A percentile compares a stretch with the other conserved stretches of the same genome.
Conservation (phyloP, 306 rosid genomes). For the Cicer pinnatifidum region DNA sequence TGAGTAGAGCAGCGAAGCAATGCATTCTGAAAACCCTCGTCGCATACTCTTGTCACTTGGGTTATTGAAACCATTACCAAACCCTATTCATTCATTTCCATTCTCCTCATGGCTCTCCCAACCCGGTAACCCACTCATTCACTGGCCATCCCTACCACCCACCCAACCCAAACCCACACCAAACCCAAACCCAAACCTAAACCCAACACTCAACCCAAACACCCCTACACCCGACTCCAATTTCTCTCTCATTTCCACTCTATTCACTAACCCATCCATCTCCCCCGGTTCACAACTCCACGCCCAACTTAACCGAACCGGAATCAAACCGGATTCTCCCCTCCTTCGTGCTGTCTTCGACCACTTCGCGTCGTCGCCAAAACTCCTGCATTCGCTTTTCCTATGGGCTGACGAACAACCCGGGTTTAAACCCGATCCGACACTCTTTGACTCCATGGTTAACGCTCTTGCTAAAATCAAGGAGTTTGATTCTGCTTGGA, state of each 20-base stretch:
- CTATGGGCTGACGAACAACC: conserved; percentile 74
- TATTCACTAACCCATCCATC: conserved; percentile 56
- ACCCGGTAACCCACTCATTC: conserved; percentile 64
- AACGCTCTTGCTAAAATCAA: conserved; percentile 63
- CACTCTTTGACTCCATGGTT: conserved; percentile 61
- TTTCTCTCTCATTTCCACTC: conserved; percentile 51
- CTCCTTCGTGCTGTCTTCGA: conserved; percentile 58
- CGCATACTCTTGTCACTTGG: conserved; percentile 31
- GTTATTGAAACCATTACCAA: conserved; percentile 42
- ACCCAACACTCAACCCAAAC: background rate
- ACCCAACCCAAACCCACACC: conserved; percentile 38
- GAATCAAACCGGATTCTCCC: conserved; percentile 55
- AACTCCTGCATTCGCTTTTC: conserved; percentile 66
- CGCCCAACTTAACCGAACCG: conserved; percentile 57
- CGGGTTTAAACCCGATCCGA: conserved; percentile 50
- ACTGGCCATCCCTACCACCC: conserved; percentile 54
- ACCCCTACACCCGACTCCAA: background rate
- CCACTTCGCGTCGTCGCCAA: conserved; percentile 71
- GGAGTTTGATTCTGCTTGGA: conserved; percentile 81
- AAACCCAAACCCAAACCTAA: conserved; percentile 33
- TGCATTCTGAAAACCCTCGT: conserved; percentile 44
- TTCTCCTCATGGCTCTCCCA: conserved; percentile 61
- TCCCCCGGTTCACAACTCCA: conserved; percentile 62
- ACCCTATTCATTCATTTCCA: conserved; percentile 36
- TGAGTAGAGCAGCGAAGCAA: background rate